phyloP scores from a whole-genome alignment of 306 rosid genomes.

The Pterocarpus santalinus region DNA sequence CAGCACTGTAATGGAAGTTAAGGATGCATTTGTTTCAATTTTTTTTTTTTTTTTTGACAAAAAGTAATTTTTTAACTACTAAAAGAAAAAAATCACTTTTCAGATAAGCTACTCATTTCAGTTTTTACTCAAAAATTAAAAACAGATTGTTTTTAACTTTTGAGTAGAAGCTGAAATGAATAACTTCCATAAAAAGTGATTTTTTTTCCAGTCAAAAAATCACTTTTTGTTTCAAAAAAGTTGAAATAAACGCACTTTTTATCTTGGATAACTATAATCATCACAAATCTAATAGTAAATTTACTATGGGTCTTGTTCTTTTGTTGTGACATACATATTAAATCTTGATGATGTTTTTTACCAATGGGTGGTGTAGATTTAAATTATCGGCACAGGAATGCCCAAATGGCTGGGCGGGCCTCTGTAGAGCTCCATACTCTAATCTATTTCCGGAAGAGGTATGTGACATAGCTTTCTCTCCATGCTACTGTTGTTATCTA shows the following conservation, averaged over 20 bases:
- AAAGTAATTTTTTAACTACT: too few relatives aligned
- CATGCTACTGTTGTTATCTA: neutral
- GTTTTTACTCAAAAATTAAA: too few relatives aligned
- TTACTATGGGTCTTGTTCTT: slow-evolving; percentile 36
- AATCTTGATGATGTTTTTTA: slow-evolving; percentile 36
- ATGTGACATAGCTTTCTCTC: slow-evolving; percentile 26
- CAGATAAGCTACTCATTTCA: too few relatives aligned
- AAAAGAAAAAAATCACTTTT: too few relatives aligned
- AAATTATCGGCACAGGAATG: slow-evolving; percentile 94
- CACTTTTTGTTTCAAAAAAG: too few relatives aligned
- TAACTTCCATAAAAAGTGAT: too few relatives aligned
- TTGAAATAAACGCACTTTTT: too few relatives aligned
- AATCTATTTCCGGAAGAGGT: slow-evolving; percentile 84
- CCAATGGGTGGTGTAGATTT: slow-evolving; percentile 68
- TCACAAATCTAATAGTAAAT: slow-evolving; percentile 7
- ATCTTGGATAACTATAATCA: slow-evolving; percentile 4
- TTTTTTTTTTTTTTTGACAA: too few relatives aligned
- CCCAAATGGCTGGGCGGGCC: slow-evolving; percentile 97
- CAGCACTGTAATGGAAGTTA: neutral
- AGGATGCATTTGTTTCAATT: neutral
- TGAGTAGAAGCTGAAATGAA: too few relatives aligned
- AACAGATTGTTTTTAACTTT: too few relatives aligned
- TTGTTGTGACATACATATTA: slow-evolving; percentile 21
- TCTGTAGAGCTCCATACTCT: slow-evolving; percentile 94
- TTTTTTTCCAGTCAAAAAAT: too few relatives aligned